phyloP scores from a whole-genome alignment of 257 asterid species.

The Nicotiana noctiflora region DNA sequence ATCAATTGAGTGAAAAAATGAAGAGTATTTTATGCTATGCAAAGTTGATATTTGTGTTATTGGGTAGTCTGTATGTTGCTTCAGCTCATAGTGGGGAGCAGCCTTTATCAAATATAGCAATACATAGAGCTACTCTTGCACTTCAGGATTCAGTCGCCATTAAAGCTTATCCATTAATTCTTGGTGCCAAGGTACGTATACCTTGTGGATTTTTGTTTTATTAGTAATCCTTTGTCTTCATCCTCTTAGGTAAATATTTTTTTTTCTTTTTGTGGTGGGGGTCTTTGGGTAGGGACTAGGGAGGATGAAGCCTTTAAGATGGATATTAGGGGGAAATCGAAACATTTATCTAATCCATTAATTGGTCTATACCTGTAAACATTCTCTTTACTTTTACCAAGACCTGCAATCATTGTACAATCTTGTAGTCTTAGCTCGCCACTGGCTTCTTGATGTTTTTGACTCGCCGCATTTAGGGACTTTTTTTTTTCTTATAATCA shows the following conservation, averaged over 20 bases:
- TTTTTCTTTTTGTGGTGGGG: neutral
- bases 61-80: constrained; percentile 16
- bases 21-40: neutral
- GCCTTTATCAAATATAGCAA: constrained; percentile 69
- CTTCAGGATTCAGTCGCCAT: constrained; percentile 46
- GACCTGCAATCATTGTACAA: neutral
- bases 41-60: neutral
- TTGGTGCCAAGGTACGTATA: constrained; percentile 41
- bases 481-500: neutral
- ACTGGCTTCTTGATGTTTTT: neutral
- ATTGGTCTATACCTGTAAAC: neutral
- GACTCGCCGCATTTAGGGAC: neutral
- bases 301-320: neutral
- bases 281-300: neutral
- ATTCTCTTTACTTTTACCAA: neutral
- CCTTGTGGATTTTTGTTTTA: neutral
- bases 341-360: neutral
- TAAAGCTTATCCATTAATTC: constrained; percentile 55
- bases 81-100: constrained; percentile 54
- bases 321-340: neutral
- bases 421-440: neutral
- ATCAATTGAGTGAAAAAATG: neutral
- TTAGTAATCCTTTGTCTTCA: neutral
- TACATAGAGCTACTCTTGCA: constrained; percentile 44
- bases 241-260: neutral